Evolutionary conservation across 768 basidiomycete genomes (phyloP), one percentile per base, ranked within the genome.

Genomic region (Mrakia blollopis): DNA sequence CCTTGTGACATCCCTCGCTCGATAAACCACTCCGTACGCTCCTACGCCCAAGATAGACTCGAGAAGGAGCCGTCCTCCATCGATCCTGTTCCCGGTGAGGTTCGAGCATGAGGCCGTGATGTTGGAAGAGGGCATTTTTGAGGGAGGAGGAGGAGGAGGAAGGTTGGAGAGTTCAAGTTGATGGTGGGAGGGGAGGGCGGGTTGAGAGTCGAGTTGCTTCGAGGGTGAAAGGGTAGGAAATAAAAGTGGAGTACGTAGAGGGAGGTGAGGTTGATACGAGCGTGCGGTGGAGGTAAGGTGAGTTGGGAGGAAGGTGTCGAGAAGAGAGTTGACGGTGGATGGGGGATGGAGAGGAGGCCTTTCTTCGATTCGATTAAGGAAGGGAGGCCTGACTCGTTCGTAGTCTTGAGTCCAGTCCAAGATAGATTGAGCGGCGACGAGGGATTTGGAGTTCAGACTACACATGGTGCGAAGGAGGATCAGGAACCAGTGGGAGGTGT

Each of bases 21-120:
- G 91, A 83, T 96, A 97, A 16, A 98, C 96, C 80, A 94, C 90
- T 74, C 96, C 96, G 82, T 97, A 98, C 32, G 95, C 95, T 18
- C 96, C 96, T 47, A 91, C 89, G 50, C 96, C 96, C 70, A 98
- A 88, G 79, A 95, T 88, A 81, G 91, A 89, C 80, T 91, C 88
- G 78, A 98, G 90, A 84, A 94, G 88, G 77, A 98, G 88, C 69
- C 88, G 85, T 80, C 89, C 90, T 79, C 88, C 87, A 87, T 95
- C 93, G 86, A 98, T 92, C 82, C 89, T 84, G 79, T 90, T 90
- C 63, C 94, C 94, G 74, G 85, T 79, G 57, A 87, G 82, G 80
- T 85, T 79, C 63, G 73, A 61, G 60, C 77, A 78, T 13, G 62
- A 47, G n/a, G 62, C 57, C 18, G 77, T 78, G 39, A 69, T 61